Evolutionary conservation across 768 basidiomycete genomes (phyloP).

Genomic region (Auricularia heimuer): DNA sequence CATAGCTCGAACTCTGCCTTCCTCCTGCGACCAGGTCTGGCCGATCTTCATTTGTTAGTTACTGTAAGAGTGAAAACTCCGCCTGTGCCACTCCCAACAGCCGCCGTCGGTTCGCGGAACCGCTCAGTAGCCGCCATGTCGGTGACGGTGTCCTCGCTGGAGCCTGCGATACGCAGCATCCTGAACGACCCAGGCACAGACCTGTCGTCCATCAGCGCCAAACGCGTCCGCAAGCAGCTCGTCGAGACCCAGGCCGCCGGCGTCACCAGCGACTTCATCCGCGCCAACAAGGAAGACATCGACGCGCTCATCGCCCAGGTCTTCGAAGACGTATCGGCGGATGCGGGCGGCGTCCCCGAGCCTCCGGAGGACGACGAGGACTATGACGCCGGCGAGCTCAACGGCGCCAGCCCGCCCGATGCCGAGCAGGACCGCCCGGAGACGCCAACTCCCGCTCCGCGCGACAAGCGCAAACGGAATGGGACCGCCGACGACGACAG

Average conservation of each 20-base stretch:
- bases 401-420: neutral
- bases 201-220: conserved; percentile 74
- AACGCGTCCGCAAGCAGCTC: conserved; percentile 75
- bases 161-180: conserved; percentile 55
- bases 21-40: no score
- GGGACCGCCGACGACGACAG: neutral
- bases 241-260: conserved; percentile 37
- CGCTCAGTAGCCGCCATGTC: neutral
- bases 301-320: conserved; percentile 59
- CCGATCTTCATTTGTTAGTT: no score
- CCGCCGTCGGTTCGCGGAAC: no score
- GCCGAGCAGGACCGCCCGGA: neutral
- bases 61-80: no score
- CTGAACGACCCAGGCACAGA: conserved; percentile 70
- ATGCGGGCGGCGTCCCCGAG: neutral
- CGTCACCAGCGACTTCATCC: conserved; percentile 50
- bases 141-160: conserved; percentile 24
- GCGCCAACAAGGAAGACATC: conserved; percentile 56
- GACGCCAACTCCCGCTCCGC: neutral
- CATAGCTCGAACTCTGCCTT: no score
- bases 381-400: no score
- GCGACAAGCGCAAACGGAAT: neutral
- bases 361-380: neutral
- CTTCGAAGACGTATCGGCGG: conserved; percentile 45
- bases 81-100: no score